Evolutionary conservation across 148 eudicot genomes (phyloP).

Genomic region (Drosera capensis): DNA sequence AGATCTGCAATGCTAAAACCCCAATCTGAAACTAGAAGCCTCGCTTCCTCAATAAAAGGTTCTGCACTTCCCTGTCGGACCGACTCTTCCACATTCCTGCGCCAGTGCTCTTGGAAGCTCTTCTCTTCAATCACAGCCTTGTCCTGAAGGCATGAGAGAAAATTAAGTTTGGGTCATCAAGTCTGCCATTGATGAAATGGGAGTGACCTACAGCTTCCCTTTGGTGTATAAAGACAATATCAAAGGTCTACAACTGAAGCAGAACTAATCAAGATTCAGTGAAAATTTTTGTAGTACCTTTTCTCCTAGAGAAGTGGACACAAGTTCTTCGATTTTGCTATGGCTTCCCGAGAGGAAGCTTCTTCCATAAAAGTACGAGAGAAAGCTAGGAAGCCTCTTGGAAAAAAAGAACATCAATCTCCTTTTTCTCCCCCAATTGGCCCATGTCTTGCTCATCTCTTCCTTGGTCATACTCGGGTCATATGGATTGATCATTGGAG

Average conservation of each 20-base stretch:
- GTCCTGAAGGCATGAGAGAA: conserved; percentile 39
- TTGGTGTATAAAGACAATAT: not conserved
- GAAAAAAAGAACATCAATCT: conserved; percentile 59
- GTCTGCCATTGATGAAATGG: too few relatives aligned
- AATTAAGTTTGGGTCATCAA: too few relatives aligned
- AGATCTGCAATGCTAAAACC: conserved; percentile 74
- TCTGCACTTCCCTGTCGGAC: conserved; percentile 42
- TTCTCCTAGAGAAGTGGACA: conserved; percentile 45
- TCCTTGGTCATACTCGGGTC: conserved; percentile 75
- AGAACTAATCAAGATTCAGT: not conserved
- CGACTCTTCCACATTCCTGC: conserved; percentile 84
- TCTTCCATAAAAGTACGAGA: conserved; percentile 39
- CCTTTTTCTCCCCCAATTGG: conserved; percentile 59
- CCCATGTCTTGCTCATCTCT: conserved; percentile 69
- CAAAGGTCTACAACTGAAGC: not conserved
- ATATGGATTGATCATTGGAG: conserved; percentile 86
- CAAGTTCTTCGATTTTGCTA: conserved; percentile 59
- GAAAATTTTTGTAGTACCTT: conserved; percentile 32
- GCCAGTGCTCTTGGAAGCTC: conserved; percentile 68
- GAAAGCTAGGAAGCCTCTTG: conserved; percentile 51
- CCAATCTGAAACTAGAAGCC: conserved; percentile 63
- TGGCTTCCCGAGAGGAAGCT: conserved; percentile 79
- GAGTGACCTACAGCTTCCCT: too few relatives aligned
- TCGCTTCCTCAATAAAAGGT: conserved; percentile 72
- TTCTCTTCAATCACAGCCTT: conserved; percentile 30